Base-by-base conservation (phyloP, 306 rosid species). In the Rosa rugosa region DNA sequence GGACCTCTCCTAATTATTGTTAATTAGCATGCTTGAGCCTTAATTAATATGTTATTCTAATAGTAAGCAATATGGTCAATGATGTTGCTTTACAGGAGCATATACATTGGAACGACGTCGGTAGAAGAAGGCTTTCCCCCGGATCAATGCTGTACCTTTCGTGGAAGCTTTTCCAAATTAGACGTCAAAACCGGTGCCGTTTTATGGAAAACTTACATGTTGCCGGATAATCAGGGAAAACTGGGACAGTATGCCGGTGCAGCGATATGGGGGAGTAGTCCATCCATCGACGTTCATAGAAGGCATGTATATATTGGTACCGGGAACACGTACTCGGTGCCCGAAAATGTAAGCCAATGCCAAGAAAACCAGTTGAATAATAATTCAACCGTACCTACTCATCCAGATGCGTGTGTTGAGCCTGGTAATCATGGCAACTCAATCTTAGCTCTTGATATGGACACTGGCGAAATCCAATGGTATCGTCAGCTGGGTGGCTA, bases 181-280 rank as follows among this genome's bases (percentile, higher is more conserved):
- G 77, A 89, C 40, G 75, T 59, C 3, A 17, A 1, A 69, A 57
- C 83, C 0, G 97, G 97, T 11, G 12, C 12, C 11, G 71, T 91
- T 23, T 22, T 84, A 8, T 91, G 94, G 94, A 79, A 81, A 27
- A 90, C 92, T 8, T 89, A 53, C 54, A 85, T 68, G 91, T 49
- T 91, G 2, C 94, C 92, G 0, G 84, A 91, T 13, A 91, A 91
- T 75, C 59, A 72, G 0, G 83, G 77, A 40, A 40, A 59, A 0
- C 45, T 0, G 10, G 88, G 84, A 27, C 75, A 25, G 11, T 90
- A 92, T 60, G 83, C 97, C 0, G 91, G 94, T 41, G 91, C 94
- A 0, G 89, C 91, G 7, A 63, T 92, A 0, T 90, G 92, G 97
- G 94, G 97, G 64, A 89, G 92, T 44, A 92, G 97, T 71, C 92